A percentile compares a stretch with the other conserved stretches of the same genome.
Conservation (phyloP, 176 grass and related monocot genomes). For the Musa itinerans region DNA sequence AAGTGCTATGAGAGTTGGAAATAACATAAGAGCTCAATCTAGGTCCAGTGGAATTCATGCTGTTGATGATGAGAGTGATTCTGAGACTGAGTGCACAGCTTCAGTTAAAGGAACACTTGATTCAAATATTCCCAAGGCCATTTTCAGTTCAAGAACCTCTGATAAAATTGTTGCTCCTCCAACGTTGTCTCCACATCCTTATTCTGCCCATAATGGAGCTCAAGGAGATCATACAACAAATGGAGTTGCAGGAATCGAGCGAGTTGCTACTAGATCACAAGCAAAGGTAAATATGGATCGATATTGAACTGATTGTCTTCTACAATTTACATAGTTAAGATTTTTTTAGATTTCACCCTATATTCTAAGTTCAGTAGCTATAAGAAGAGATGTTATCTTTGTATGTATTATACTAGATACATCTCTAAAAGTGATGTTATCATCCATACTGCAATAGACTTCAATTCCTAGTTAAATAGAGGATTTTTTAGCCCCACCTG, state of each 20-base stretch:
- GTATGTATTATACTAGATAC: too few relatives aligned
- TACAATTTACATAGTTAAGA: background rate
- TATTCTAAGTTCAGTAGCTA: background rate
- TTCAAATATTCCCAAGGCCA: background rate
- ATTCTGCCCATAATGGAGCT: background rate
- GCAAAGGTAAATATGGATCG: conserved; percentile 35
- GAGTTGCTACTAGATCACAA: conserved; percentile 27
- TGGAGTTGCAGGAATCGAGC: conserved; percentile 29
- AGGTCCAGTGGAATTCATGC: conserved; percentile 27
- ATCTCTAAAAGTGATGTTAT: too few relatives aligned
- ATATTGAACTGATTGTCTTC: background rate
- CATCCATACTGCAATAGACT: too few relatives aligned
- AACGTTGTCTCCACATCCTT: conserved; percentile 6
- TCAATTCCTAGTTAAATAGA: too few relatives aligned
- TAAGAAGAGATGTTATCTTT: too few relatives aligned
- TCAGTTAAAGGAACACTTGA: background rate
- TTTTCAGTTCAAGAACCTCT: conserved; percentile 19
- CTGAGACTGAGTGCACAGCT: conserved; percentile 25
- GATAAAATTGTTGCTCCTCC: conserved; percentile 22
- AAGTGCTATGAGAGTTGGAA: conserved; percentile 34
- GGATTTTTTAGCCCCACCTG: too few relatives aligned
- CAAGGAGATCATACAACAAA: conserved; percentile 13
- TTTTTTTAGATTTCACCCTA: background rate
- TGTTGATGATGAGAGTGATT: conserved; percentile 44
- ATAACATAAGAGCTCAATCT: conserved; percentile 18